phyloP scores from a whole-genome alignment of 306 rosid species.

The Phaseolus lunatus region DNA sequence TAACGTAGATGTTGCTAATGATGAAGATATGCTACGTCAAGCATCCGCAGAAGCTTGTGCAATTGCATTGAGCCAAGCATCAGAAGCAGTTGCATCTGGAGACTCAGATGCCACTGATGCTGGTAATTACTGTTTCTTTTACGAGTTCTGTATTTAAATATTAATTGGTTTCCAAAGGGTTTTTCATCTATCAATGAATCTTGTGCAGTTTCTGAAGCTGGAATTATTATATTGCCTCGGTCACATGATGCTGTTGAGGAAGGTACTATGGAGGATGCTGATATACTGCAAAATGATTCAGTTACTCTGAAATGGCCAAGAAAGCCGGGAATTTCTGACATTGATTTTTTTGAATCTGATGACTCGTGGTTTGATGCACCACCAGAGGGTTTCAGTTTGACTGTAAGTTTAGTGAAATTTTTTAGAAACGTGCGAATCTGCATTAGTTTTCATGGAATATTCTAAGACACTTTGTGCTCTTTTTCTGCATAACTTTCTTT shows the following conservation, averaged over 20 bases:
- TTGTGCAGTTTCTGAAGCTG: constrained; percentile 80
- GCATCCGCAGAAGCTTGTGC: constrained; percentile 92
- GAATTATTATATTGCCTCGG: constrained; percentile 71
- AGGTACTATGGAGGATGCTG: constrained; percentile 45
- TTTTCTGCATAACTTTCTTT: constrained; percentile 5
- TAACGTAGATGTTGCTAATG: constrained; percentile 34
- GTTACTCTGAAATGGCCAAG: constrained; percentile 69
- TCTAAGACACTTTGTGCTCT: constrained; percentile 13
- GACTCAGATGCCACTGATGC: constrained; percentile 64
- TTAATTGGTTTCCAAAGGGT: constrained; percentile 21
- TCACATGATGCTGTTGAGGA: constrained; percentile 54
- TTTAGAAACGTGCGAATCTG: constrained; percentile 20
- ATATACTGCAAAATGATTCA: constrained; percentile 57
- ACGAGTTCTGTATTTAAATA: constrained; percentile 37
- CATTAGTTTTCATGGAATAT: constrained; percentile 24
- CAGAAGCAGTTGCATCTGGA: constrained; percentile 75
- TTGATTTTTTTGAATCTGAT: constrained; percentile 70
- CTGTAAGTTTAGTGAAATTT: constrained; percentile 54
- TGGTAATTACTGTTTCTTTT: constrained; percentile 58
- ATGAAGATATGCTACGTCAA: constrained; percentile 54
- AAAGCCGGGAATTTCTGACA: constrained; percentile 61
- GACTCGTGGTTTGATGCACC: constrained; percentile 87
- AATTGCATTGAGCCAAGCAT: constrained; percentile 72
- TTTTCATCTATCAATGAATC: constrained; percentile 15
- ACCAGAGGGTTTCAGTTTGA: constrained; percentile 84